These are phyloP conservation scores for Pleodorina starrii DNA, from an alignment of 139 green algal species.

Conservation along the genomic window DNA sequence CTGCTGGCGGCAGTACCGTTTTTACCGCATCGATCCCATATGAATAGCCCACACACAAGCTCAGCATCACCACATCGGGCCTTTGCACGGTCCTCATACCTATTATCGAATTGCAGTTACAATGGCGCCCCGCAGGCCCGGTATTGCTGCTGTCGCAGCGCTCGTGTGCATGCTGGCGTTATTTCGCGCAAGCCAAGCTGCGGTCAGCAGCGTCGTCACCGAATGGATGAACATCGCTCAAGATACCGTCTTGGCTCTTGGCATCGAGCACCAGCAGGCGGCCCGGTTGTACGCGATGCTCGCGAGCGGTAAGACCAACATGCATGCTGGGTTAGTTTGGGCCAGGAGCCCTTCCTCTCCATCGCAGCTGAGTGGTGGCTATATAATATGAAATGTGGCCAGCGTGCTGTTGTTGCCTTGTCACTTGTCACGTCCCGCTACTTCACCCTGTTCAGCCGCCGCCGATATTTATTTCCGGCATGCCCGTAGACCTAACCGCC, in stretches of 20 bases:
- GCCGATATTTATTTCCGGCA: too few species aligned
- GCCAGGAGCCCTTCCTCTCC: too few species aligned
- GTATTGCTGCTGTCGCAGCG: neutral
- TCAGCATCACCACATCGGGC: too few species aligned
- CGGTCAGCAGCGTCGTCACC: conserved; percentile 3
- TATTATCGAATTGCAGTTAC: neutral
- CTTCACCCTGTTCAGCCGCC: too few species aligned
- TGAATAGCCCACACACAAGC: neutral
- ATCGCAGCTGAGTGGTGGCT: too few species aligned
- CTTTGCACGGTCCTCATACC: too few species aligned
- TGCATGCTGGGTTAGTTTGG: too few species aligned
- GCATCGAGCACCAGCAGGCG: conserved; percentile 14
- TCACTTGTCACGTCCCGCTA: too few species aligned
- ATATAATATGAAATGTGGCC: too few species aligned
- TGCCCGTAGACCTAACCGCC: too few species aligned
- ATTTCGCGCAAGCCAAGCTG: neutral
- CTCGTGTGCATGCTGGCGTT: neutral
- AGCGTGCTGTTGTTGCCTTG: too few species aligned
- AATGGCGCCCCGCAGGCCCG: neutral
- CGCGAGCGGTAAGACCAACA: neutral
- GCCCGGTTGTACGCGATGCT: neutral
- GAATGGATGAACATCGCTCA: conserved; percentile 2
- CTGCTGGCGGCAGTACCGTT: neutral
- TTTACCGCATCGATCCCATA: neutral
- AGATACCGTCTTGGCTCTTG: neutral